These are phyloP conservation scores for Viola pubescens DNA, from an alignment of 441 rosid genomes.

Conservation along the genomic window DNA sequence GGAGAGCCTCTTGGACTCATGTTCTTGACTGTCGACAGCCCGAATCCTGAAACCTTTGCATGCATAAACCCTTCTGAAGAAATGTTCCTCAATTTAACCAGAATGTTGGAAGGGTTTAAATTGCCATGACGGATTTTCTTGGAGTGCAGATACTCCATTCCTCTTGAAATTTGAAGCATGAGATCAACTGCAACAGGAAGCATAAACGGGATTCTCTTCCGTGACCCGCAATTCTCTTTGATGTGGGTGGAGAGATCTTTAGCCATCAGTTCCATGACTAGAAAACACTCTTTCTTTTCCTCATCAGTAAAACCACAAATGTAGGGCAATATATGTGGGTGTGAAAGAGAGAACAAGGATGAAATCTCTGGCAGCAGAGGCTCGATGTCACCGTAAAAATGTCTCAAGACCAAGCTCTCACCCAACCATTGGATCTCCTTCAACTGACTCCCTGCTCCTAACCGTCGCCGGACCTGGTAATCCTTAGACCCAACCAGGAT, in stretches of 20 bases:
- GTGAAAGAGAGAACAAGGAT: constrained; percentile 53
- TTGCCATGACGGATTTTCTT: constrained; percentile 69
- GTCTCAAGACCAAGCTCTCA: constrained; percentile 59
- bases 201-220: constrained; percentile 53
- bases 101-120: constrained; percentile 55
- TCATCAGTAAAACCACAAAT: constrained; percentile 77
- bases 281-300: constrained; percentile 67
- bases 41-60: constrained; percentile 73
- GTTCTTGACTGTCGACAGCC: constrained; percentile 42
- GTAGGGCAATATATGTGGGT: constrained; percentile 59
- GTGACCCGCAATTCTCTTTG: constrained; percentile 70
- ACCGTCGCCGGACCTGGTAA: constrained; percentile 60
- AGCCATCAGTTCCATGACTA: constrained; percentile 73
- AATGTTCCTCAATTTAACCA: constrained; percentile 46
- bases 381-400: constrained; percentile 52
- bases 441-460: constrained; percentile 63
- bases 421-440: constrained; percentile 91
- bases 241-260: constrained; percentile 58
- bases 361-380: constrained; percentile 51
- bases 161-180: constrained; percentile 88
- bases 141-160: constrained; percentile 88
- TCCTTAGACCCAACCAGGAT: constrained; percentile 60
- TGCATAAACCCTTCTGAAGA: constrained; percentile 58
- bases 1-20: constrained; percentile 20
- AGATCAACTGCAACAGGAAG: constrained; percentile 68